Percentiles rank a stretch among this genome's conserved stretches.
phyloP scores from a whole-genome alignment of 352 stramenopile species.

The Phytophthora litchii region DNA sequence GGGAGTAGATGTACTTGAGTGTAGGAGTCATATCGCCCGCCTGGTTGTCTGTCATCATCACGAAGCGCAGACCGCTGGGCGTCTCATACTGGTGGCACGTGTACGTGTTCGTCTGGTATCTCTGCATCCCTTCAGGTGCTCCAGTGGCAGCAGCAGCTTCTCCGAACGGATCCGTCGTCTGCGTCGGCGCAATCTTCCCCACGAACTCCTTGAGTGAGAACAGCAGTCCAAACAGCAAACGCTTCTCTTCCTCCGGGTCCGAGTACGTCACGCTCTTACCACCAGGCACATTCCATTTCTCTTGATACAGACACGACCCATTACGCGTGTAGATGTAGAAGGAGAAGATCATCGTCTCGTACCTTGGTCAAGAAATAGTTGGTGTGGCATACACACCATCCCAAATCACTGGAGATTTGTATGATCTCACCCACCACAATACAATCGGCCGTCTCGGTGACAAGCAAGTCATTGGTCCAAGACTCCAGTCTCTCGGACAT shows the following conservation, averaged over 20 bases:
- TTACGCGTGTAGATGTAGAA: conserved; percentile 93
- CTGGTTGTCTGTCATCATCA: conserved; percentile 92
- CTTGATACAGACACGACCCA: conserved; percentile 90
- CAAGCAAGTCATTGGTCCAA: conserved; percentile 31
- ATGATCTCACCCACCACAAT: conserved; percentile 28
- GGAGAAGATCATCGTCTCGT: conserved; percentile 90
- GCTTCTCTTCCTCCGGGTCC: conserved; percentile 90
- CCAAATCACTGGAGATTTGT: conserved; percentile 16
- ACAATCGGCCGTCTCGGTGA: conserved; percentile 19
- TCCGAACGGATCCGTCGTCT: conserved; percentile 23
- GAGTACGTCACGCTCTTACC: conserved; percentile 74
- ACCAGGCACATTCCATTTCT: conserved; percentile 83
- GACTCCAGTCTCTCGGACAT: conserved; percentile 20
- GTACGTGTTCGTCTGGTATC: conserved; percentile 89
- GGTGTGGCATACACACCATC: conserved; percentile 1
- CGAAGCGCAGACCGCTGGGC: conserved; percentile 86
- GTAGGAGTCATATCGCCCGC: conserved; percentile 80
- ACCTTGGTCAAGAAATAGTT: neutral
- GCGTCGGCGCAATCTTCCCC: conserved; percentile 68
- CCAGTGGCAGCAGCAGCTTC: conserved; percentile 16
- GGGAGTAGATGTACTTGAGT: conserved; percentile 88
- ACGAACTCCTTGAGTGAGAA: conserved; percentile 93
- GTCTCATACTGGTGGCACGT: conserved; percentile 94
- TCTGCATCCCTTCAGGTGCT: conserved; percentile 62
- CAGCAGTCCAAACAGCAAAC: conserved; percentile 92